phyloP scores from a whole-genome alignment of 768 basidiomycete genomes.

The Lactarius hengduanensis region DNA sequence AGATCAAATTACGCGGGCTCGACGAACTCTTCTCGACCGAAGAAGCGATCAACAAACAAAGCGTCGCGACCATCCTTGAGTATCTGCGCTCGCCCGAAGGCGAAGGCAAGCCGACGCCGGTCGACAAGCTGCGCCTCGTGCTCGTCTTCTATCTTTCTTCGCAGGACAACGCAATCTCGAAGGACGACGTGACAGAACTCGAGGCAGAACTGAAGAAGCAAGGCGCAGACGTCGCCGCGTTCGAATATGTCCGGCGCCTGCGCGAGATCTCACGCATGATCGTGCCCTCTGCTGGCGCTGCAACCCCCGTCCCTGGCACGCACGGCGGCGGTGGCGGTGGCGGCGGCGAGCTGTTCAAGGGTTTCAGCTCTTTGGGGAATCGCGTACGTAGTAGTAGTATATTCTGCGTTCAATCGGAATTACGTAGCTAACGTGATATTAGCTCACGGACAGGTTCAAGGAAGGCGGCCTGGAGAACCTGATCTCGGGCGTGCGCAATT shows the following conservation, averaged over 20 bases:
- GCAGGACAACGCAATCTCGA: conserved; percentile 74
- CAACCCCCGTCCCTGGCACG: conserved; percentile 62
- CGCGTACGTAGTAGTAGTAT: conserved; percentile 57
- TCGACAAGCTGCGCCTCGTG: conserved; percentile 90
- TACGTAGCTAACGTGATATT: background rate
- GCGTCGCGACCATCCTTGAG: conserved; percentile 77
- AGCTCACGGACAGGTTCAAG: conserved; percentile 92
- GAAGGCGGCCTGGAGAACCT: conserved; percentile 97
- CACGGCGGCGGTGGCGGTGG: conserved; percentile 47
- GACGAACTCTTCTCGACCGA: conserved; percentile 98
- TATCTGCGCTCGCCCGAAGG: conserved; percentile 73
- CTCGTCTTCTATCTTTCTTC: conserved; percentile 94
- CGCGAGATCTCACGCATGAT: conserved; percentile 94
- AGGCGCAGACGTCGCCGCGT: conserved; percentile 77
- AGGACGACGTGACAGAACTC: conserved; percentile 85
- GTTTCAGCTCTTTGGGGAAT: conserved; percentile 90
- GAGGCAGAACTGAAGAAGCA: conserved; percentile 82
- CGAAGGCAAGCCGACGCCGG: conserved; percentile 61
- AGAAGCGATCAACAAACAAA: conserved; percentile 88
- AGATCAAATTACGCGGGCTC: conserved; percentile 91
- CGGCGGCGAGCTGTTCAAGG: conserved; percentile 88
- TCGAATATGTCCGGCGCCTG: conserved; percentile 90
- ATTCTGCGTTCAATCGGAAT: background rate
- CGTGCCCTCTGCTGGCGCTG: conserved; percentile 58
- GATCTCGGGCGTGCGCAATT: conserved; percentile 97